Evolutionary conservation across 257 asterid genomes (phyloP), one percentile per base, ranked within the genome.

Genomic region (Schizonepeta tenuifolia): DNA sequence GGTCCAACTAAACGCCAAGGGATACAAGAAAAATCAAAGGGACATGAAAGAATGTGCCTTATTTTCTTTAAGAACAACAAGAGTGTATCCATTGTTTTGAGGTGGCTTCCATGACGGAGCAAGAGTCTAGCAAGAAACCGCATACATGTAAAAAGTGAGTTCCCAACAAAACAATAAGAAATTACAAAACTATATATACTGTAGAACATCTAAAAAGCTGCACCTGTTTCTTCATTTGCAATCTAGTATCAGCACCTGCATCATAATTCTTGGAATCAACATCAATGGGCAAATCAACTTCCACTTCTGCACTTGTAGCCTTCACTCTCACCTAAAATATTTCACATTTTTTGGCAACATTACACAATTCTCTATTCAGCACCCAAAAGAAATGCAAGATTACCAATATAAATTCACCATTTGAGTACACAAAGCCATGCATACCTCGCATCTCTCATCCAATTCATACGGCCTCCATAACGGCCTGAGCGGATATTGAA

Each of bases 401-500:
- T 49, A 22, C 46, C 63, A 65, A 36, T 12, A 28, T 12, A 57
- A 22, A 65, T 20, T 18, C 13, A 33, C 47, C 51, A 69, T 53
- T 56, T 18, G 73, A 28, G 43, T 18, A 63, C 15, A 50, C 22
- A 58, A 70, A 54, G 26, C 2, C 15, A 62, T 33, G 72, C 83
- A 55, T 71, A 91, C 98, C 89, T 84, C 92, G 73, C 96, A 86
- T 70, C 83, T 80, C 3, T 84, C 95, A 0, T 88, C 95, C 80
- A 91, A 65, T 22, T 83, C 98, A 80, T 93, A 93, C 0, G 98
- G 97, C 49, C 98, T 82, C 97, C 97, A 93, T 73, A 54, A 2
- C 2, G 91, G 93, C 78, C 97, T 86, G n/a, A 88, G 77, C 4
- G 96, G 96, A 78, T 79, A 93, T 75, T 93, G 98, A 75, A 89